Percentiles rank a stretch among this genome's conserved stretches.
Conservation (phyloP, 768 basidiomycete genomes). For the Lentinus brumalis region DNA sequence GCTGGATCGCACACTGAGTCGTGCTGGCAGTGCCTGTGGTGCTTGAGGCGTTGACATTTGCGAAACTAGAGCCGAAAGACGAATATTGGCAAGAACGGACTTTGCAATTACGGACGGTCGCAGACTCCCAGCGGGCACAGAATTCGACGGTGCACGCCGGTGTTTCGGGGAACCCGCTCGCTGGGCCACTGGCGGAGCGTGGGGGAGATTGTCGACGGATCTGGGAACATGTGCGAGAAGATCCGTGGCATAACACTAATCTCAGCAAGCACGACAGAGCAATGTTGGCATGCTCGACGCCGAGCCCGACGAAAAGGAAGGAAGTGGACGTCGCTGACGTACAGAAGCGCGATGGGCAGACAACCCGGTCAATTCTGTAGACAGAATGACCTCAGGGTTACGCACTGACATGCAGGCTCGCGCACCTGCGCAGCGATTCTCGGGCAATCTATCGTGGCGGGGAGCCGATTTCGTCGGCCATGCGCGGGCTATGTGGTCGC, state of each 20-base stretch:
- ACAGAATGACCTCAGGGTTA: not conserved
- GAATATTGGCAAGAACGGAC: not conserved
- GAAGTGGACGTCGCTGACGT: not conserved
- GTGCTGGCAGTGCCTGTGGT: constrained; percentile 1
- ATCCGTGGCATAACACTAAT: constrained; percentile 6
- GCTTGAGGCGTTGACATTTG: constrained; percentile 1
- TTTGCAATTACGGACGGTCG: not conserved
- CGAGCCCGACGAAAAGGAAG: constrained; percentile 5
- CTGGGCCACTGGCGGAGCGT: not conserved
- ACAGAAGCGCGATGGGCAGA: not conserved
- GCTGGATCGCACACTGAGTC: not conserved
- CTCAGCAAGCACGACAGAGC: constrained; percentile 7
- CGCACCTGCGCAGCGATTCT: not conserved
- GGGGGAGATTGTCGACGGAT: constrained; percentile 12
- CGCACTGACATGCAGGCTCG: not conserved
- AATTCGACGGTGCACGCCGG: not conserved
- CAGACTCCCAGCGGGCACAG: not conserved
- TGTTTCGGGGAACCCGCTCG: not conserved
- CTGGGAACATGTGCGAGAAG: constrained; percentile 7
- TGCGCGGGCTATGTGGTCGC: not conserved
- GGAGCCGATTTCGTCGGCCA: not conserved
- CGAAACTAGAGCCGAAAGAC: constrained; percentile 8
- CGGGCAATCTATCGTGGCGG: constrained; percentile 11
- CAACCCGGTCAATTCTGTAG: not conserved
- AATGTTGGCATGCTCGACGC: not conserved